Percentiles rank a stretch among this genome's conserved stretches.
These are phyloP conservation scores for Magnolia sinica DNA, from an alignment of 164 flowering plant genomes.

Conservation along the genomic window DNA sequence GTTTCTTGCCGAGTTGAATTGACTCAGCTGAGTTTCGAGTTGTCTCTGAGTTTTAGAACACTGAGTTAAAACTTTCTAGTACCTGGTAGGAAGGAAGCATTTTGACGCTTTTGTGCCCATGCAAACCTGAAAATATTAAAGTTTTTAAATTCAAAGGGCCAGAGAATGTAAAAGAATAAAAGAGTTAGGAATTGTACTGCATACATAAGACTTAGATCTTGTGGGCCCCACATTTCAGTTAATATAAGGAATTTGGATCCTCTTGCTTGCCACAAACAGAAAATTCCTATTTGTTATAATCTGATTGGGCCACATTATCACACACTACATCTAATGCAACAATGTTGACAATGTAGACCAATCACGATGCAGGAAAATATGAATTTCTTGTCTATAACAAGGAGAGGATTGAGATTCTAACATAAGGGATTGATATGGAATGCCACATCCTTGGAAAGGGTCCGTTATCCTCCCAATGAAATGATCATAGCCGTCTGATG, in stretches of 20 bases:
- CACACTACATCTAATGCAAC: too few relatives aligned
- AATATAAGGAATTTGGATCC: background rate
- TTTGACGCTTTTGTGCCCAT: constrained; percentile 52
- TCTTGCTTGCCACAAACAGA: too few relatives aligned
- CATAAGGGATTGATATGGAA: background rate
- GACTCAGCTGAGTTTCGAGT: too few relatives aligned
- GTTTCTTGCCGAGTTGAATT: too few relatives aligned
- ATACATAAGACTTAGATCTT: background rate
- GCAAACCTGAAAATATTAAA: constrained; percentile 41
- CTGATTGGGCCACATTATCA: too few relatives aligned
- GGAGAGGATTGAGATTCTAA: too few relatives aligned
- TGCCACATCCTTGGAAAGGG: background rate
- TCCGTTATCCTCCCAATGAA: background rate
- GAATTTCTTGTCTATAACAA: too few relatives aligned
- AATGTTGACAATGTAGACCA: too few relatives aligned
- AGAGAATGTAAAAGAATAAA: background rate
- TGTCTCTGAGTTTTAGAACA: background rate
- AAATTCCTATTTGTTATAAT: too few relatives aligned
- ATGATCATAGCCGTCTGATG: background rate
- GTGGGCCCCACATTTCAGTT: background rate
- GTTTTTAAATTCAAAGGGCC: background rate
- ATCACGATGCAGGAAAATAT: too few relatives aligned
- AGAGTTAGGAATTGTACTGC: background rate
- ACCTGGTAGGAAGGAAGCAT: constrained; percentile 66
- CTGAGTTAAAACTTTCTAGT: background rate